Conservation (phyloP, 2,329 filamentous ascomycete genomes). For the Colletotrichum coccodes region DNA sequence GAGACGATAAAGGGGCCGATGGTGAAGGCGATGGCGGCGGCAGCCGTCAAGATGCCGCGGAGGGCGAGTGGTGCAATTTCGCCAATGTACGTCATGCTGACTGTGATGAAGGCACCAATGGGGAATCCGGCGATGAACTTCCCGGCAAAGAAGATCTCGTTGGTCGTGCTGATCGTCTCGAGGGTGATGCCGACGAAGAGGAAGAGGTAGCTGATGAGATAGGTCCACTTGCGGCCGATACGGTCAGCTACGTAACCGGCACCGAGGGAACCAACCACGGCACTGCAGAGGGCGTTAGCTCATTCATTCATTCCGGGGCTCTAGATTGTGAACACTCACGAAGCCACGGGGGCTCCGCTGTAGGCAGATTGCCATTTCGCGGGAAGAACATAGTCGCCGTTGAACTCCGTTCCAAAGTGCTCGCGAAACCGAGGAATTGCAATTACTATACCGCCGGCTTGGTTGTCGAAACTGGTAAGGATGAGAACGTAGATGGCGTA, state of each 20-base stretch:
- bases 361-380: constrained; percentile 57
- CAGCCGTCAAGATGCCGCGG: constrained; percentile 40
- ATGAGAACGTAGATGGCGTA: constrained; percentile 52
- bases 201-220: constrained; percentile 47
- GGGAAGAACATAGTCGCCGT: constrained; percentile 49
- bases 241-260: constrained; percentile 25
- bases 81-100: constrained; percentile 43
- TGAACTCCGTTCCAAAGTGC: constrained; percentile 51
- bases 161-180: constrained; percentile 42
- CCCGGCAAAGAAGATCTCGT: constrained; percentile 51
- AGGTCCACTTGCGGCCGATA: constrained; percentile 31
- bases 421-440: constrained; percentile 55
- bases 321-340: constrained; percentile 34
- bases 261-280: constrained; percentile 26
- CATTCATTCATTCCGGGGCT: no score
- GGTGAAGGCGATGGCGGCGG: constrained; percentile 39
- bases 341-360: constrained; percentile 51
- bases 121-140: constrained; percentile 55
- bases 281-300: constrained; percentile 12
- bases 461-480: constrained; percentile 53
- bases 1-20: constrained; percentile 42
- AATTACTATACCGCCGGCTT: constrained; percentile 51
- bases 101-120: constrained; percentile 39
- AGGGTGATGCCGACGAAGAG: constrained; percentile 50
- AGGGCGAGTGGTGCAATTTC: constrained; percentile 43